These are phyloP conservation scores for Magnusiomyces suaveolens DNA, from an alignment of 1,139 yeast species.

Conservation along the genomic window DNA sequence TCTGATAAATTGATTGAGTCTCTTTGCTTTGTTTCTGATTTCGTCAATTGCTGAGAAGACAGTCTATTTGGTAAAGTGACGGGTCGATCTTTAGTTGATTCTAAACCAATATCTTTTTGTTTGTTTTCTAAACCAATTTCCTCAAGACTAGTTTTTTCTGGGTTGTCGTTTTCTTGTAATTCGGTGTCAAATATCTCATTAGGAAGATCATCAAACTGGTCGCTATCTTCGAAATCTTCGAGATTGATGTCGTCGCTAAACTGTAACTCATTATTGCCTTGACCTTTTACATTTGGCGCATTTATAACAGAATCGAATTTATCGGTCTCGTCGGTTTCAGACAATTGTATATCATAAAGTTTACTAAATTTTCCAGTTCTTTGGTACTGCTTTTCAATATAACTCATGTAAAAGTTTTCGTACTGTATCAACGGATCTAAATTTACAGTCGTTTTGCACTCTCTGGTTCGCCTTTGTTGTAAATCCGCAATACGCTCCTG, in stretches of 20 bases:
- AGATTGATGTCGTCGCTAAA: background rate
- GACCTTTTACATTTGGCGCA: background rate
- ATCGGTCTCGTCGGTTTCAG: background rate
- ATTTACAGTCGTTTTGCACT: background rate
- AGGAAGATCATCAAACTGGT: background rate
- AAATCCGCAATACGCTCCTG: background rate
- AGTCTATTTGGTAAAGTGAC: background rate
- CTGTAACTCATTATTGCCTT: background rate
- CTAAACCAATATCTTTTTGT: too few relatives aligned
- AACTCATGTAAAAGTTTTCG: constrained; percentile 8
- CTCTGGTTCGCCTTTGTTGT: background rate
- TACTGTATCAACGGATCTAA: constrained; percentile 2
- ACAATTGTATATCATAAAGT: background rate
- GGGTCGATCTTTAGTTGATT: background rate
- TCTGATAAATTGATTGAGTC: background rate
- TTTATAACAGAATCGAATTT: background rate
- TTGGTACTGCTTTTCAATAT: background rate
- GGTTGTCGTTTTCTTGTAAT: background rate
- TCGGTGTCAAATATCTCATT: background rate
- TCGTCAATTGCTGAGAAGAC: background rate
- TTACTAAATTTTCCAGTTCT: background rate
- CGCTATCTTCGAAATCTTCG: background rate
- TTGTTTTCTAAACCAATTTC: too few relatives aligned
- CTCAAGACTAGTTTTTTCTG: too few relatives aligned
- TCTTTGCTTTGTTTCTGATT: background rate